Conservation (phyloP, 2,329 filamentous ascomycete genomes). For the Teratosphaeria zuluensis region DNA sequence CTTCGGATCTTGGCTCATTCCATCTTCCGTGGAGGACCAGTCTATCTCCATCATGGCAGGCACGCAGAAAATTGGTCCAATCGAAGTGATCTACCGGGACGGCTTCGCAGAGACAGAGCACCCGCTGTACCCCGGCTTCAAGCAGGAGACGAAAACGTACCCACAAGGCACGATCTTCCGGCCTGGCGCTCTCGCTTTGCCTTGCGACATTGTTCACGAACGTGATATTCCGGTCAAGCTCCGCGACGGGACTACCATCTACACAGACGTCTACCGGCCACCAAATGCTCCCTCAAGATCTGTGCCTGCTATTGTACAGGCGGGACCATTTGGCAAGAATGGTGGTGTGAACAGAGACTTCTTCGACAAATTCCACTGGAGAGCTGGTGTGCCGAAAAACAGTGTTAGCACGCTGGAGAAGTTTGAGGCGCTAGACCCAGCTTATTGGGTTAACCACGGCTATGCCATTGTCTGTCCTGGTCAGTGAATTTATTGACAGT, state of each 20-base stretch:
- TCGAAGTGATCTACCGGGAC: not conserved
- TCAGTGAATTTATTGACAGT: constrained; percentile 19
- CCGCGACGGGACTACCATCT: not conserved
- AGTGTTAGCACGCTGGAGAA: constrained; percentile 26
- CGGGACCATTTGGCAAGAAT: constrained; percentile 3
- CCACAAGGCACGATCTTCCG: not conserved
- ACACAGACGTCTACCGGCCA: not conserved
- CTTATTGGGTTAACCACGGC: constrained; percentile 23
- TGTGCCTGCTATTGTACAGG: not conserved
- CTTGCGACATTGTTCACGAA: not conserved
- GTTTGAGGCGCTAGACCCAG: constrained; percentile 36
- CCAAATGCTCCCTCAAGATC: not conserved
- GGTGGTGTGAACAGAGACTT: not conserved
- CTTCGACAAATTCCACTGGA: not conserved
- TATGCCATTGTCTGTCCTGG: constrained; percentile 26
- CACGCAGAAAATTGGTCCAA: not conserved
- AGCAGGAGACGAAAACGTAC: not conserved
- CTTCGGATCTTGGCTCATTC: not conserved
- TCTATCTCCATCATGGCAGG: not conserved
- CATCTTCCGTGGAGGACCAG: not conserved
- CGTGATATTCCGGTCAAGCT: not conserved
- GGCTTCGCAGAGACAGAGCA: not conserved
- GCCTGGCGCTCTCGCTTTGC: not conserved
- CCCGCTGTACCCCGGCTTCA: not conserved
- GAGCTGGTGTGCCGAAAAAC: not conserved